Evolutionary conservation across 2,329 filamentous ascomycete genomes (phyloP).

Genomic region (Ophiostoma ulmi): DNA sequence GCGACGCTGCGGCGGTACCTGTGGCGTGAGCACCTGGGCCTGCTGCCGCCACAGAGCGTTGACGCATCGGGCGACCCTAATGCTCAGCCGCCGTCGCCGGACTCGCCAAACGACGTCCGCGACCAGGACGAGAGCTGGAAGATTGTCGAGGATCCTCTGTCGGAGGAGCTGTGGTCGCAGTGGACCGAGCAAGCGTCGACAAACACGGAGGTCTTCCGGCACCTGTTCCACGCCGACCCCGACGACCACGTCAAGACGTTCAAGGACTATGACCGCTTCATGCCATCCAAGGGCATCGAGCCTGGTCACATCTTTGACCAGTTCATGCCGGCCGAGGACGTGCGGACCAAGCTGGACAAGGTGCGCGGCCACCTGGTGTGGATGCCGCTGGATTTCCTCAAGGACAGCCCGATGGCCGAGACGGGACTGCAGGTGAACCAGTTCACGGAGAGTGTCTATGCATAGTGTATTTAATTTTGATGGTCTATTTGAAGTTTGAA

Average conservation of each 20-base stretch:
- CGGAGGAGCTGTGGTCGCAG: constrained; percentile 59
- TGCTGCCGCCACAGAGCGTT: constrained; percentile 68
- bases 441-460: constrained; percentile 83
- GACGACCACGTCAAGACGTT: constrained; percentile 86
- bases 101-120: constrained; percentile 59
- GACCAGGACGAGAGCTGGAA: constrained; percentile 57
- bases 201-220: constrained; percentile 72
- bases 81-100: constrained; percentile 63
- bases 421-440: constrained; percentile 78
- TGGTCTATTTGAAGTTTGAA: no score
- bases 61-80: constrained; percentile 66
- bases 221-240: constrained; percentile 81
- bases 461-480: constrained; percentile 38
- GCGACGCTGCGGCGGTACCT: constrained; percentile 76
- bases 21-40: constrained; percentile 86
- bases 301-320: constrained; percentile 82
- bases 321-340: constrained; percentile 66
- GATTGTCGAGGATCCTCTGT: constrained; percentile 66
- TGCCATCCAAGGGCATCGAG: constrained; percentile 64
- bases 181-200: constrained; percentile 65
- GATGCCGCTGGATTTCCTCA: constrained; percentile 88
- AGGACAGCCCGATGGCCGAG: constrained; percentile 84
- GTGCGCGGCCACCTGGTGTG: constrained; percentile 87
- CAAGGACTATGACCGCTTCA: constrained; percentile 79
- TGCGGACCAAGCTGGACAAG: constrained; percentile 68